phyloP scores from a whole-genome alignment of 345 rosid species.

The Sisymbrium altissimum region DNA sequence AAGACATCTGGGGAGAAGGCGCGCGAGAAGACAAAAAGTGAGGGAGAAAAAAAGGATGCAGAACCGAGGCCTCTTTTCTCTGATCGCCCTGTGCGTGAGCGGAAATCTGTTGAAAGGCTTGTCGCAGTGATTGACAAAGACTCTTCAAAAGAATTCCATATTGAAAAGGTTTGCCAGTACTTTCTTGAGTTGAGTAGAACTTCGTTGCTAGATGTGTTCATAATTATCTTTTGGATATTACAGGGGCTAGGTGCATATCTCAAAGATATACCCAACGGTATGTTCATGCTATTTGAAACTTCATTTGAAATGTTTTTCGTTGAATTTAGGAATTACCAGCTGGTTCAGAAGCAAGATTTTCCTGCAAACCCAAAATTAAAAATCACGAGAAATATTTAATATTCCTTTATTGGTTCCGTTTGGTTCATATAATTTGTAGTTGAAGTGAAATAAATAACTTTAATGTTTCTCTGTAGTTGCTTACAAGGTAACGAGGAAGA shows the following conservation, averaged over 20 bases:
- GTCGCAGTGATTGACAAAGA: conserved; percentile 80
- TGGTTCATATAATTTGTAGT: conserved; percentile 1
- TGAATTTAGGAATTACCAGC: background rate
- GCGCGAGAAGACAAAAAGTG: conserved; percentile 42
- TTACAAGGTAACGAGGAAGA: conserved; percentile 71
- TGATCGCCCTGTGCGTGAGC: conserved; percentile 91
- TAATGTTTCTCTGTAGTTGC: conserved; percentile 52
- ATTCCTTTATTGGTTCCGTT: background rate
- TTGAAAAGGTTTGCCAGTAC: conserved; percentile 60
- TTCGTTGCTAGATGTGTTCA: conserved; percentile 1
- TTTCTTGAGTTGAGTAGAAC: conserved; percentile 13
- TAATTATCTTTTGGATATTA: conserved; percentile 29
- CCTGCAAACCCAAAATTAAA: background rate
- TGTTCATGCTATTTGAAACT: conserved; percentile 17
- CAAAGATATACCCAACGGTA: conserved; percentile 95
- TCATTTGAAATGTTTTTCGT: background rate
- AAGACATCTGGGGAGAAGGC: conserved; percentile 39
- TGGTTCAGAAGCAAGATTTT: too few relatives aligned
- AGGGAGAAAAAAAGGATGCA: conserved; percentile 41
- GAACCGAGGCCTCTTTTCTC: conserved; percentile 62
- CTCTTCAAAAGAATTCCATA: conserved; percentile 61
- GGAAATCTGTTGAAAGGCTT: conserved; percentile 93
- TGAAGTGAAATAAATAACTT: conserved; percentile 3
- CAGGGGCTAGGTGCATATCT: conserved; percentile 87
- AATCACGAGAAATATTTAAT: background rate